Evolutionary conservation across 768 basidiomycete species (phyloP).

Genomic region (Psilocybe cyanescens): DNA sequence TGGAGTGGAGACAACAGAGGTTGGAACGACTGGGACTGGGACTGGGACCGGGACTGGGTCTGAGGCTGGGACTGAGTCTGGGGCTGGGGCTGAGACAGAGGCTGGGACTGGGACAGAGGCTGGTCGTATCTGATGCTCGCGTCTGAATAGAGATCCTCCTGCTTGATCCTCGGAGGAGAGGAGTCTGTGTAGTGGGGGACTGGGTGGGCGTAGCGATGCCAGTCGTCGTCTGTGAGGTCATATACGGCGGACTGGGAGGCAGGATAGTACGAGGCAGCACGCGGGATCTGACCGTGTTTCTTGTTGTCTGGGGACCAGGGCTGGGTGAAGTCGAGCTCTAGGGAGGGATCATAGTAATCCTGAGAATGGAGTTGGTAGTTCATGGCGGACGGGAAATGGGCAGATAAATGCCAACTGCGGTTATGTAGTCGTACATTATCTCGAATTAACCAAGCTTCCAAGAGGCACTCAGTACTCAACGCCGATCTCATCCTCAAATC

Average conservation of each 20-base stretch:
- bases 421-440: slow-evolving; percentile 6
- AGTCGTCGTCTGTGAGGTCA: slow-evolving; percentile 31
- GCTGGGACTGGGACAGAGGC: slow-evolving; percentile 8
- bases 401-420: not conserved
- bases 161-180: slow-evolving; percentile 27
- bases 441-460: slow-evolving; percentile 1
- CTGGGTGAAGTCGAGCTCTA: not conserved
- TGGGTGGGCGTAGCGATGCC: slow-evolving; percentile 12
- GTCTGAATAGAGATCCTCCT: slow-evolving; percentile 24
- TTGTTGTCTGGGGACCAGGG: not conserved
- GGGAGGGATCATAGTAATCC: not conserved
- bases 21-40: slow-evolving; percentile 11
- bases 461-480: not conserved
- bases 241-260: slow-evolving; percentile 19
- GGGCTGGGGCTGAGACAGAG: slow-evolving; percentile 14
- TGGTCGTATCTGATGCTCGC: slow-evolving; percentile 1
- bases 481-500: not conserved
- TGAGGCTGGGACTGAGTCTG: not conserved
- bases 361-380: slow-evolving; percentile 1
- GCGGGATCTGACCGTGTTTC: slow-evolving; percentile 9
- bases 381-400: not conserved
- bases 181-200: slow-evolving; percentile 14
- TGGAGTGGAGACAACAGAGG: slow-evolving; percentile 11
- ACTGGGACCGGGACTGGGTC: not conserved
- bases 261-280: slow-evolving; percentile 20